Conservation (phyloP, 352 stramenopile genomes). For the Phytophthora crassamura region DNA sequence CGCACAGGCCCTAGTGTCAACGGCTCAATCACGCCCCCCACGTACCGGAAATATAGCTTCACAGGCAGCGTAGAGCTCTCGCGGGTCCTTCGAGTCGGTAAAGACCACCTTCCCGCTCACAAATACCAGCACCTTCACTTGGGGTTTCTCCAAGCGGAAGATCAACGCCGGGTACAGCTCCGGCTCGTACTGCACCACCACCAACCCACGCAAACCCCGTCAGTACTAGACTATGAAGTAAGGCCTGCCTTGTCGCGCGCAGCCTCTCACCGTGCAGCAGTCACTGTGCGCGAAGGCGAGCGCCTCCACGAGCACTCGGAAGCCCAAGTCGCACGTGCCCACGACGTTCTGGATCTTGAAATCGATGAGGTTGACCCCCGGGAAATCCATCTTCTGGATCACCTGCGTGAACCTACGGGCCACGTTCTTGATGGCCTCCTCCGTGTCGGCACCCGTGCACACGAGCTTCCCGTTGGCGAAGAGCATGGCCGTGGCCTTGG, state of each 20-base stretch:
- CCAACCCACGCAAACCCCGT: not conserved
- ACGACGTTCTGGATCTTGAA: constrained; percentile 91
- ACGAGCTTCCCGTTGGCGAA: constrained; percentile 88
- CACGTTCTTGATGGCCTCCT: constrained; percentile 78
- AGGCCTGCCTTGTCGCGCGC: not conserved
- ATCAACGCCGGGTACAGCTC: constrained; percentile 99
- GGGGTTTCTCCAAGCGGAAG: constrained; percentile 96
- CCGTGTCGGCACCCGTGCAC: constrained; percentile 73
- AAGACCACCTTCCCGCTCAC: constrained; percentile 98
- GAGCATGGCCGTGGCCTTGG: constrained; percentile 83
- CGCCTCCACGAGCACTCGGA: constrained; percentile 83
- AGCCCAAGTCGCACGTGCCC: constrained; percentile 70
- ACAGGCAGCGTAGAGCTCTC: constrained; percentile 86
- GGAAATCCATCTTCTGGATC: constrained; percentile 89
- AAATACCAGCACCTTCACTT: constrained; percentile 99
- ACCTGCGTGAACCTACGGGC: constrained; percentile 84
- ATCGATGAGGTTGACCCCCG: constrained; percentile 86
- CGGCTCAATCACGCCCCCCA: not conserved
- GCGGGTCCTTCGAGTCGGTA: constrained; percentile 92
- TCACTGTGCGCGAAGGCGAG: constrained; percentile 81
- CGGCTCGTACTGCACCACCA: constrained; percentile 93
- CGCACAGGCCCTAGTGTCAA: not conserved
- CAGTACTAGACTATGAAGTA: not conserved
- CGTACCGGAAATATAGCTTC: constrained; percentile 79
- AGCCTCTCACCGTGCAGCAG: constrained; percentile 63